Conservation (phyloP, 805 yeast genomes). For the Sungouiella thailandica region DNA sequence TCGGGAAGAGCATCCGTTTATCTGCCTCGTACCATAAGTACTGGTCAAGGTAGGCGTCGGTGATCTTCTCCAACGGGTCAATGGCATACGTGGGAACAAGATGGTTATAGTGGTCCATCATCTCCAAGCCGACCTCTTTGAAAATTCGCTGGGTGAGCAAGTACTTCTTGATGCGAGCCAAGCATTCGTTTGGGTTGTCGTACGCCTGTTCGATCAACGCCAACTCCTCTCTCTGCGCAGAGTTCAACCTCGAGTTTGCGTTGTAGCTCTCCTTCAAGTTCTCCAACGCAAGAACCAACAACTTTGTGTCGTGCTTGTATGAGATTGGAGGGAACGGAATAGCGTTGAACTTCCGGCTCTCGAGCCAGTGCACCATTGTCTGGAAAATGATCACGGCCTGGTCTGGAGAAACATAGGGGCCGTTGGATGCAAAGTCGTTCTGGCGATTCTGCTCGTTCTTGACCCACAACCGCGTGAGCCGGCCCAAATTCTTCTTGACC, state of each 20-base stretch:
- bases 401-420: conserved; percentile 80
- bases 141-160: conserved; percentile 86
- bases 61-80: conserved; percentile 90
- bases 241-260: conserved; percentile 66
- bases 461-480: conserved; percentile 88
- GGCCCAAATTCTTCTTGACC: conserved; percentile 87
- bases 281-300: conserved; percentile 85
- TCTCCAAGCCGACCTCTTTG: conserved; percentile 79
- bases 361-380: conserved; percentile 89
- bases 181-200: conserved; percentile 92
- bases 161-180: conserved; percentile 77
- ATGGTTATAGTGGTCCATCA: conserved; percentile 87
- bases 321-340: conserved; percentile 91
- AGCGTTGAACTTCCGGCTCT: conserved; percentile 73
- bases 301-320: conserved; percentile 89
- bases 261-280: conserved; percentile 73
- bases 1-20: conserved; percentile 80
- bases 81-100: conserved; percentile 81
- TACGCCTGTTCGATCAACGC: conserved; percentile 94
- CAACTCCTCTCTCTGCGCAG: conserved; percentile 86
- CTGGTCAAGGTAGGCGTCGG: conserved; percentile 94
- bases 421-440: conserved; percentile 69
- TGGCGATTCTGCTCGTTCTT: conserved; percentile 91
- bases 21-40: conserved; percentile 96
- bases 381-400: conserved; percentile 86